A percentile compares a stretch with the other conserved stretches of the same genome.
Evolutionary conservation across 495 filamentous ascomycete species (phyloP).

Genomic region (Penicillium flavigenum): DNA sequence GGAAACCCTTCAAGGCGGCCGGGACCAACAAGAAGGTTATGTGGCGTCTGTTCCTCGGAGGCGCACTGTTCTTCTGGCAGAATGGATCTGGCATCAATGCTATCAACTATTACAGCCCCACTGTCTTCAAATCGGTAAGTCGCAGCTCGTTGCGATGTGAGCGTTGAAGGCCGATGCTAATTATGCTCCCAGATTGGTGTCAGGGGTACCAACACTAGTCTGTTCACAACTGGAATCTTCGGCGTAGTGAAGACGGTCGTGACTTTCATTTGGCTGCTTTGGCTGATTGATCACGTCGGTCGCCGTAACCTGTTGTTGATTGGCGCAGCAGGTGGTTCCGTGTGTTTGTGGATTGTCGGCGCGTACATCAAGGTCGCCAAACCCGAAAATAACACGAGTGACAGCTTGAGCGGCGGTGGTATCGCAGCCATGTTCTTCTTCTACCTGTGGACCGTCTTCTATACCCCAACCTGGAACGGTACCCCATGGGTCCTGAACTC

Average conservation of each 20-base stretch:
- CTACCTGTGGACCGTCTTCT: conserved; percentile 77
- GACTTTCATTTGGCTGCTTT: conserved; percentile 64
- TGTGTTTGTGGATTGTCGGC: conserved; percentile 78
- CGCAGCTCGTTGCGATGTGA: background rate
- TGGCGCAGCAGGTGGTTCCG: conserved; percentile 66
- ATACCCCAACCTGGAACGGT: conserved; percentile 75
- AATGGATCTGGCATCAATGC: conserved; percentile 69
- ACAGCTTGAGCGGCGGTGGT: conserved; percentile 52
- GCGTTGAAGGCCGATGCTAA: background rate
- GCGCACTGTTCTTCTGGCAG: conserved; percentile 67
- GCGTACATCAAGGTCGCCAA: conserved; percentile 62
- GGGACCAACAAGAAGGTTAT: conserved; percentile 53
- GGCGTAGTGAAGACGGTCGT: conserved; percentile 56
- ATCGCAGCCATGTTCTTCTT: conserved; percentile 76
- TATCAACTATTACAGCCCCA: conserved; percentile 66
- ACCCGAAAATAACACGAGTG: conserved; percentile 35
- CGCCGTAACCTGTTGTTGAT: conserved; percentile 67
- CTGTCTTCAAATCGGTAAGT: conserved; percentile 49
- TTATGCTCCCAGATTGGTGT: conserved; percentile 49
- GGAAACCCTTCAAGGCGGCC: conserved; percentile 63
- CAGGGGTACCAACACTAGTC: conserved; percentile 44
- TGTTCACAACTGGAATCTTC: conserved; percentile 56
- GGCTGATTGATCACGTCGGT: conserved; percentile 69
- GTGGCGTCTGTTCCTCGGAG: conserved; percentile 68
- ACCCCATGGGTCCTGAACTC: conserved; percentile 67